Evolutionary conservation across 1,284 basidiomycete species (phyloP).

Genomic region (Coriolopsis trogii): DNA sequence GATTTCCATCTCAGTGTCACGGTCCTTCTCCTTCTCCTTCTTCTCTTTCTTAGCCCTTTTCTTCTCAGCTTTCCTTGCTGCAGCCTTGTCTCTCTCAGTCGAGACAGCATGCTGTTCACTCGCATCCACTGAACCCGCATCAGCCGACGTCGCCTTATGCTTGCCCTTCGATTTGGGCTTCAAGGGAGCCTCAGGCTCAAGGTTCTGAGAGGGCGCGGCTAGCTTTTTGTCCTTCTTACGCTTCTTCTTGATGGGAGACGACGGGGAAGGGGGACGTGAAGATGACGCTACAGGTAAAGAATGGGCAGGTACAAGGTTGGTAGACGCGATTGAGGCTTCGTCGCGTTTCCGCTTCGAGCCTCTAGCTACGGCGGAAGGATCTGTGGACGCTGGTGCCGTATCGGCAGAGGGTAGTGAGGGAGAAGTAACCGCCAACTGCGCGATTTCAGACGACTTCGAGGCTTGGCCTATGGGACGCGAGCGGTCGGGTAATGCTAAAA

Average conservation of each 20-base stretch:
- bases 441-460: too few species aligned
- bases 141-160: constrained; percentile 1
- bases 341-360: constrained; percentile 20
- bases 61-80: not conserved
- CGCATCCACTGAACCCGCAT: too few species aligned
- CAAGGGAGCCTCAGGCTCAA: not conserved
- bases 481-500: too few species aligned
- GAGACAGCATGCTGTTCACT: too few species aligned
- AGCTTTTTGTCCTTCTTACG: constrained; percentile 11
- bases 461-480: too few species aligned
- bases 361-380: not conserved
- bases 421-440: not conserved
- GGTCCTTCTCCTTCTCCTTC: constrained; percentile 7
- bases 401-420: not conserved
- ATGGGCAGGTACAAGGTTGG: not conserved
- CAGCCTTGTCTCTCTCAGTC: not conserved
- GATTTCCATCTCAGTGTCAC: not conserved
- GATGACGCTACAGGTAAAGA: not conserved
- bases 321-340: constrained; percentile 1
- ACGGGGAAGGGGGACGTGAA: not conserved
- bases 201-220: not conserved
- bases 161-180: constrained; percentile 15
- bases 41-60: not conserved
- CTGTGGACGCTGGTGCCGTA: not conserved
- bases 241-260: constrained; percentile 15